These are phyloP conservation scores for Alternaria arbusti DNA, from an alignment of 2,329 filamentous ascomycete species.

Conservation along the genomic window DNA sequence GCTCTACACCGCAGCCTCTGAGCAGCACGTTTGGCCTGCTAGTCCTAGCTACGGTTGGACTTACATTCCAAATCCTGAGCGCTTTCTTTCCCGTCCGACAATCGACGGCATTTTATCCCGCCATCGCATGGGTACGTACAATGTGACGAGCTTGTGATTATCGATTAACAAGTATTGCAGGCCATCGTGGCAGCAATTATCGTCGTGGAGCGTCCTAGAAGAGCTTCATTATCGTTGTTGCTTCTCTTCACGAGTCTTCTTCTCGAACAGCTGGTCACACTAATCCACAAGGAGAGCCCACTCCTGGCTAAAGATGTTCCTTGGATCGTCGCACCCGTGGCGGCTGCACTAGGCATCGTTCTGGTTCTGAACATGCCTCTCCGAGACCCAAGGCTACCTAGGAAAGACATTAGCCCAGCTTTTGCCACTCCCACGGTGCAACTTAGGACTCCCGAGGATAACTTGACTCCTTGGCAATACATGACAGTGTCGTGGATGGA, in stretches of 20 bases:
- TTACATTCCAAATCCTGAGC: conserved; percentile 34
- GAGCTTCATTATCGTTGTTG: conserved; percentile 50
- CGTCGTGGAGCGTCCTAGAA: conserved; percentile 49
- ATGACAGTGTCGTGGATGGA: conserved; percentile 84
- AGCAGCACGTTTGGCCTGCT: conserved; percentile 34
- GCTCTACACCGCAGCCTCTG: conserved; percentile 35
- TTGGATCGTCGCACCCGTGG: conserved; percentile 42
- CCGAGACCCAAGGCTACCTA: conserved; percentile 63
- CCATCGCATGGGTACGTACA: conserved; percentile 43
- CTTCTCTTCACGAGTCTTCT: conserved; percentile 45
- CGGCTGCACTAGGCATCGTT: conserved; percentile 57
- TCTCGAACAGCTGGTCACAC: conserved; percentile 44
- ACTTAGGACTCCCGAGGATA: conserved; percentile 80
- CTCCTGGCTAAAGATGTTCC: conserved; percentile 44
- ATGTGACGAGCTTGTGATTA: not conserved
- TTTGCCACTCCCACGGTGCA: conserved; percentile 62
- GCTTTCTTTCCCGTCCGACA: conserved; percentile 28
- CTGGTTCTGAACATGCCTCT: conserved; percentile 73
- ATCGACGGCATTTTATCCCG: conserved; percentile 31
- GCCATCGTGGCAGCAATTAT: conserved; percentile 45
- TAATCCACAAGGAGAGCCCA: conserved; percentile 26
- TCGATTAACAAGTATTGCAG: conserved; percentile 37
- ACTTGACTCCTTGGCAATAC: conserved; percentile 80
- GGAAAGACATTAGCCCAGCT: conserved; percentile 64
- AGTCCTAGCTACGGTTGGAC: conserved; percentile 31